Evolutionary conservation across 441 rosid genomes (phyloP).

Genomic region (Syzygium syzygioides): DNA sequence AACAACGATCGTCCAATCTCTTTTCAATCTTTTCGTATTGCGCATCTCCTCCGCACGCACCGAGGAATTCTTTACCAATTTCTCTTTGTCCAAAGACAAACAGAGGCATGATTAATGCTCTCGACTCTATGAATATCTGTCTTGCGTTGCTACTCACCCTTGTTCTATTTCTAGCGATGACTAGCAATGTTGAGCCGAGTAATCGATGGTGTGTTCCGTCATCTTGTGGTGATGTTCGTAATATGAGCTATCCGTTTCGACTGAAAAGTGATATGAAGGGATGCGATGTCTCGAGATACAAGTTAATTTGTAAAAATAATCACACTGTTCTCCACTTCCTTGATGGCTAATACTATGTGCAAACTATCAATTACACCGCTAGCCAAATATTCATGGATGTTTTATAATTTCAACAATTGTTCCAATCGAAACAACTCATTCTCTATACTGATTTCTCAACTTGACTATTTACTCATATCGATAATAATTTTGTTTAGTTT

Average conservation of each 20-base stretch:
- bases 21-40: background rate
- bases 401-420: too few relatives aligned
- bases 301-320: background rate
- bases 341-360: background rate
- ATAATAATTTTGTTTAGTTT: background rate
- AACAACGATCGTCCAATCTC: background rate
- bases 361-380: background rate
- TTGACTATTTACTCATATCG: background rate
- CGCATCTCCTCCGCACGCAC: background rate
- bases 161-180: accelerated
- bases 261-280: accelerated
- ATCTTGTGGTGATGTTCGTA: background rate
- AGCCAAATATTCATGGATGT: accelerated
- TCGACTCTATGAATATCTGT: accelerated
- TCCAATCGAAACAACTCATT: too few relatives aligned
- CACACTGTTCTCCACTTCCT: accelerated
- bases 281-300: background rate
- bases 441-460: background rate
- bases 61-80: background rate
- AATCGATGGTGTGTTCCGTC: accelerated
- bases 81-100: background rate
- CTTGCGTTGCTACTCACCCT: background rate
- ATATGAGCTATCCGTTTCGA: background rate
- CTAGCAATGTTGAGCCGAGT: background rate
- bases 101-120: background rate